phyloP scores from a whole-genome alignment of 1,284 basidiomycete species.

The Leccinum ponderosum region DNA sequence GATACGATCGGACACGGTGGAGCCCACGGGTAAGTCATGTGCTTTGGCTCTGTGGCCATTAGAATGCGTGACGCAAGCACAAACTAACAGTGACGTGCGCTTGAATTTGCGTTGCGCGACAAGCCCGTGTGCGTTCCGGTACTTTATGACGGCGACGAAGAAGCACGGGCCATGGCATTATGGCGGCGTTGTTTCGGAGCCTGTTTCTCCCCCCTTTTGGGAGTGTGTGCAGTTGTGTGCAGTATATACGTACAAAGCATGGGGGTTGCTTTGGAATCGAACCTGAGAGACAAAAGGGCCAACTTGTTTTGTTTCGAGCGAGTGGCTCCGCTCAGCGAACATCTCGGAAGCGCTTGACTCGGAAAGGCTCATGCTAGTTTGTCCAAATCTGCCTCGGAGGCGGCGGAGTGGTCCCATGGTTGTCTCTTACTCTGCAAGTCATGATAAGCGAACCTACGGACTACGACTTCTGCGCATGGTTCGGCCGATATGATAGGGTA shows the following conservation, averaged over 20 bases:
- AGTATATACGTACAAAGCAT: conserved; percentile 7
- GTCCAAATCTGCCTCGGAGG: conserved; percentile 2
- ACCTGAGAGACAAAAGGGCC: background rate
- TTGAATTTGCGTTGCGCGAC: background rate
- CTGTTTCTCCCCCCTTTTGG: background rate
- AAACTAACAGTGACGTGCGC: background rate
- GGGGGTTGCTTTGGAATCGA: background rate
- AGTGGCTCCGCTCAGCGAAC: background rate
- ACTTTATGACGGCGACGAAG: conserved; percentile 1
- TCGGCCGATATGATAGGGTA: background rate
- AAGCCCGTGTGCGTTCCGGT: background rate
- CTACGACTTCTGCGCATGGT: background rate
- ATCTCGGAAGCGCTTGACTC: background rate
- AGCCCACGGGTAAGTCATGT: background rate
- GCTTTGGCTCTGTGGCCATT: background rate
- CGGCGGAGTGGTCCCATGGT: background rate
- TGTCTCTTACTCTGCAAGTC: background rate
- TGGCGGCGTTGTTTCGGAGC: conserved; percentile 1
- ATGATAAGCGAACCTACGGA: background rate
- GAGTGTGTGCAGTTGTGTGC: background rate
- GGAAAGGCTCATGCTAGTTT: background rate
- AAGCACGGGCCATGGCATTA: background rate
- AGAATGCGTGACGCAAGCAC: background rate
- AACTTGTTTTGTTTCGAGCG: background rate
- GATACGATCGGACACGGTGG: conserved; percentile 1